Percentiles rank a stretch among this genome's conserved stretches.
Evolutionary conservation across 2,329 filamentous ascomycete genomes (phyloP).

Genomic region (Pyrenochaeta sp.): DNA sequence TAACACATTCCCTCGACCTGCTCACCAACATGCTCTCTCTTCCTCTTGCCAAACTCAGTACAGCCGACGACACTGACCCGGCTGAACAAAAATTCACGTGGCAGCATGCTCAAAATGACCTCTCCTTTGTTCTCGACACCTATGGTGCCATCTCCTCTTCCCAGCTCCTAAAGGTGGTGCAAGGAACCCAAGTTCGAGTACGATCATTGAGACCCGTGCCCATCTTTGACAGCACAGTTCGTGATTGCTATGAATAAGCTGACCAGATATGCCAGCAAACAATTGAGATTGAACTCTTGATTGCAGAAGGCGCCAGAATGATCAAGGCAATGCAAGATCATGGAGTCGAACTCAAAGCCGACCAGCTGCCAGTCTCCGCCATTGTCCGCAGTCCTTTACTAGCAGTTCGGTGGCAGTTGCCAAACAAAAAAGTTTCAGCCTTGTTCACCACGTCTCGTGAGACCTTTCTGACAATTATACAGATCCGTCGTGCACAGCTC

Average conservation of each 20-base stretch:
- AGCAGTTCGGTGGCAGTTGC: conserved; percentile 50
- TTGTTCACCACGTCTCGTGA: too few species aligned
- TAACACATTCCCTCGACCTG: background rate
- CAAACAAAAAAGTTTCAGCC: conserved; percentile 43
- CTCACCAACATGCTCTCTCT: conserved; percentile 38
- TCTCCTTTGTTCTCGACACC: conserved; percentile 44
- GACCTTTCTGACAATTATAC: conserved; percentile 16
- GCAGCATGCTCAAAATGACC: conserved; percentile 41
- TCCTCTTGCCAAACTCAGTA: conserved; percentile 41
- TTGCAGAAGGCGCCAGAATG: conserved; percentile 24
- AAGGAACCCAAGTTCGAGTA: conserved; percentile 54
- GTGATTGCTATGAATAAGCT: too few species aligned
- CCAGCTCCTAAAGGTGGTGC: conserved; percentile 50
- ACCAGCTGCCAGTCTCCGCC: conserved; percentile 55
- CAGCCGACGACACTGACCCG: conserved; percentile 39
- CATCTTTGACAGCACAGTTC: background rate
- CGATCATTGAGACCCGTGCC: conserved; percentile 17
- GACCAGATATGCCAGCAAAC: too few species aligned
- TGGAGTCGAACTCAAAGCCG: conserved; percentile 39
- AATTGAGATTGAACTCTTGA: conserved; percentile 33
- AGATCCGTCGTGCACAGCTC: conserved; percentile 56
- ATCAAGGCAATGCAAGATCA: conserved; percentile 28
- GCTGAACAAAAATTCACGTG: conserved; percentile 43
- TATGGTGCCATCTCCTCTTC: conserved; percentile 33
- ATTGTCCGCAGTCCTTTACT: conserved; percentile 50